Evolutionary conservation across 306 rosid genomes (phyloP), one percentile per base, ranked within the genome.

Genomic region (Ziziphus jujuba): DNA sequence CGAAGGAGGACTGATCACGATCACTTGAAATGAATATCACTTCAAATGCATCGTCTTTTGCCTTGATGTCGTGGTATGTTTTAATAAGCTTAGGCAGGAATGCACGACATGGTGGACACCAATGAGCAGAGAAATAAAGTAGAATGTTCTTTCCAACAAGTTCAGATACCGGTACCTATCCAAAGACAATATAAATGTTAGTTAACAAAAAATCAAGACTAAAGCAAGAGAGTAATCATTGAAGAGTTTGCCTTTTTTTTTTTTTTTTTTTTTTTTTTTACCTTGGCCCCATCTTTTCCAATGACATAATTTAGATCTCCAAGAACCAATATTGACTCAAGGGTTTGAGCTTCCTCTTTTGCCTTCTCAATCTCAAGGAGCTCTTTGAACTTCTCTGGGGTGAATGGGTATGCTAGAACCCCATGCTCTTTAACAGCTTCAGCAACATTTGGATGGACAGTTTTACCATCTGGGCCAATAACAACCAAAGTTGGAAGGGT

Each of bases 61-160:
- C 89, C 79, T 87, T 92, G 17, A 89, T 87, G 79, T 82, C 80
- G n/a, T 80, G 58, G 49, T 87, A 92, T 72, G 83, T 80, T 48
- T 89, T 81, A 8, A 65, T 28, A 43, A 89, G 91, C 70, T 84
- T 85, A 35, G 96, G 98, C 24, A 83, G 68, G 79, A 92, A 89
- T 47, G 87, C 89, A 21, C 87, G 87, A 72, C 92, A 89, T 34
- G 92, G 91, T 28, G 89, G 87, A 68, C 96, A 85, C 95, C 96
- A 87, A 10, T 87, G 89, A 10, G 92, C 98, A 31, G 96, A 92
- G 85, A 92, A 92, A 75, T 89, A 92, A 19, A 92, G 84, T 36
- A 92, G 84, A 63, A 92, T 71, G 51, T 34, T 86, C 82, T 84
- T 89, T 60, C 96, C 95, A 60, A 77, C 78, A 21, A 92, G 76